Evolutionary conservation across 805 yeast species (phyloP).

Genomic region (Soucietia sequanensis): DNA sequence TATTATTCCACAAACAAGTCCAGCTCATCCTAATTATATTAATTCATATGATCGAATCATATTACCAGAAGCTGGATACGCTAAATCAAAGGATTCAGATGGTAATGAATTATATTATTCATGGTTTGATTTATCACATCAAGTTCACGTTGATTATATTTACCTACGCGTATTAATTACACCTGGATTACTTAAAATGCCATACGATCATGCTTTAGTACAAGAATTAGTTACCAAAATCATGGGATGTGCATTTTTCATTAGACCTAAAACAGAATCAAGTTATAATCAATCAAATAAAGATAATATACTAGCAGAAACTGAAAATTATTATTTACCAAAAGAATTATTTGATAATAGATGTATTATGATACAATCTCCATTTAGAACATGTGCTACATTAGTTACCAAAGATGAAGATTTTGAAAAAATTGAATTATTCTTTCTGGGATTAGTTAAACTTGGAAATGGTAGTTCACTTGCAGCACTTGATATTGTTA

Average conservation of each 20-base stretch:
- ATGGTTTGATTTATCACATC: constrained; percentile 58
- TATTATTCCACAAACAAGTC: constrained; percentile 22
- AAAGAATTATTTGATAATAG: constrained; percentile 24
- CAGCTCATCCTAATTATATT: constrained; percentile 29
- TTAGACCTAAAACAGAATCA: constrained; percentile 13
- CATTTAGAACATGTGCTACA: constrained; percentile 20
- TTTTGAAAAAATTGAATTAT: constrained; percentile 30
- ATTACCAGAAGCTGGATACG: constrained; percentile 25
- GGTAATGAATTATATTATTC: constrained; percentile 18
- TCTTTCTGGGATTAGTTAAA: constrained; percentile 27
- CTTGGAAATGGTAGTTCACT: constrained; percentile 35
- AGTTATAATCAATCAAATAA: constrained; percentile 9
- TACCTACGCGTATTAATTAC: constrained; percentile 33
- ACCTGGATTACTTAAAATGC: constrained; percentile 33
- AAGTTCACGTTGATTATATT: constrained; percentile 36
- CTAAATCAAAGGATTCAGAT: constrained; percentile 4
- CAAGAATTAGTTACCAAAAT: constrained; percentile 20
- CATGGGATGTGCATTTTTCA: constrained; percentile 21
- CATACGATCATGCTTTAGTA: constrained; percentile 27
- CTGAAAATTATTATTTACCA: constrained; percentile 24
- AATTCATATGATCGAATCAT: constrained; percentile 8
- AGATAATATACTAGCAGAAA: constrained; percentile 20
- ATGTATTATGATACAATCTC: constrained; percentile 33
- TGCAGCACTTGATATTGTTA: constrained; percentile 15
- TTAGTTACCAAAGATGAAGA: constrained; percentile 20